Conservation (phyloP, 2,329 filamentous ascomycete genomes). For the Leptoxyphium fumago region DNA sequence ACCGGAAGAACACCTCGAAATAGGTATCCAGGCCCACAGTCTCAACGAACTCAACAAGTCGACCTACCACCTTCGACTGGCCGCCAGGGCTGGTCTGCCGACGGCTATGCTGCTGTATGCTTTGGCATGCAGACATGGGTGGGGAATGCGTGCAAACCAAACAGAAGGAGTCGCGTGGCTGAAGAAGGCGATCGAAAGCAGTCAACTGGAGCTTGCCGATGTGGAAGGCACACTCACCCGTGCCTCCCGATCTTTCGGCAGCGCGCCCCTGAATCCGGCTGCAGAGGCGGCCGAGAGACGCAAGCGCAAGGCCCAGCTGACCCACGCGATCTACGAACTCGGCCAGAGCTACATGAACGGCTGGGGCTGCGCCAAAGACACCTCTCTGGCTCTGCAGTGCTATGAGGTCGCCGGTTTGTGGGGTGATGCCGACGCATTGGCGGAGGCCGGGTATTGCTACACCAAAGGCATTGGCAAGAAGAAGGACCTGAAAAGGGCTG, state of each 20-base stretch:
- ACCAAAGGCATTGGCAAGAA: slow-evolving; percentile 85
- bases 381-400: slow-evolving; percentile 70
- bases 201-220: slow-evolving; percentile 19
- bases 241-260: slow-evolving; percentile 1
- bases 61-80: slow-evolving; percentile 85
- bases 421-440: slow-evolving; percentile 88
- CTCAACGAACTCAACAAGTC: slow-evolving; percentile 79
- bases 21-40: slow-evolving; percentile 82
- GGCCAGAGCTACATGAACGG: slow-evolving; percentile 96
- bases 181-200: slow-evolving; percentile 74
- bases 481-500: slow-evolving; percentile 90
- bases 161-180: slow-evolving; percentile 85
- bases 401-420: slow-evolving; percentile 93
- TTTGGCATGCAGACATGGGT: slow-evolving; percentile 85
- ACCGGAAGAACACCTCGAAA: slow-evolving; percentile 75
- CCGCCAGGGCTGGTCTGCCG: slow-evolving; percentile 70
- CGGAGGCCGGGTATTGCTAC: slow-evolving; percentile 93
- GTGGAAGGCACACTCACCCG: slow-evolving; percentile 8
- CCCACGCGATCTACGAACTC: slow-evolving; percentile 87
- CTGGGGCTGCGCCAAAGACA: slow-evolving; percentile 93
- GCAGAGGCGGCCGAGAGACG: slow-evolving; percentile 58
- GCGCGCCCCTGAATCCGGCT: slow-evolving; percentile 27
- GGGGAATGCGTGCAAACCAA: slow-evolving; percentile 91
- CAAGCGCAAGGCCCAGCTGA: slow-evolving; percentile 82
- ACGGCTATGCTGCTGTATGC: slow-evolving; percentile 95